Evolutionary conservation across 257 asterid genomes (phyloP), one percentile per base, ranked within the genome.

Genomic region (Solanum rostratum): DNA sequence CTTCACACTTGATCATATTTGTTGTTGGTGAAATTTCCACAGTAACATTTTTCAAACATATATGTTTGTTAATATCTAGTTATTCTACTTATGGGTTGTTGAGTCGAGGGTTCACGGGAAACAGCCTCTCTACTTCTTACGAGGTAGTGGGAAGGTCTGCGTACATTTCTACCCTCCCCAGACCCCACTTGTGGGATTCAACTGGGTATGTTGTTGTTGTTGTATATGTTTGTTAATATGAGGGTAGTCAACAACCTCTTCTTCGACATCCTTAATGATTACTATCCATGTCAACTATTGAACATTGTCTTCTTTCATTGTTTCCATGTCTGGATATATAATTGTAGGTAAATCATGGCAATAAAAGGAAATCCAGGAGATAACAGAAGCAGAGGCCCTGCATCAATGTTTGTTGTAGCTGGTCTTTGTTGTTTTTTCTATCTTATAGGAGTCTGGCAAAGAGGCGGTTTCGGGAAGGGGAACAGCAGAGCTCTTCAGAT

Each of bases 311-410:
- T 76, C 63, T 50, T 52, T 78, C 62, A 3, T 50, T 49, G 19
- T 50, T 78, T 78, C 82, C 27, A 27, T 78, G 63, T 78, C 82
- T 10, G 43, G 24, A 27, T 27, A 14, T 50, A 4, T 50, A 37
- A 52, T 79, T 33, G 37, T 60, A 81, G 87, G 83, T 81, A 53
- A 60, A 43, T 81, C 71, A 85, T 85, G 87, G 87, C 87, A 45
- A 85, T 83, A 69, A 85, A 85, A 85, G 87, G 79, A 73, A 81
- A 85, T 85, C 78, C 87, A 9, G 85, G 87, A 70, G 86, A 82
- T 41, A 86, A 86, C 69, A 86, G 76, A 82, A 74, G 83, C 53
- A 46, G 88, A 81, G 84, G 85, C 33, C 68, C 86, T 4, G 22
- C 66, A 3, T 83, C 83, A 27, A 55, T 86, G 69, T 70, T 86